Evolutionary conservation across 495 filamentous ascomycete genomes (phyloP).

Genomic region (Tuber borchii): DNA sequence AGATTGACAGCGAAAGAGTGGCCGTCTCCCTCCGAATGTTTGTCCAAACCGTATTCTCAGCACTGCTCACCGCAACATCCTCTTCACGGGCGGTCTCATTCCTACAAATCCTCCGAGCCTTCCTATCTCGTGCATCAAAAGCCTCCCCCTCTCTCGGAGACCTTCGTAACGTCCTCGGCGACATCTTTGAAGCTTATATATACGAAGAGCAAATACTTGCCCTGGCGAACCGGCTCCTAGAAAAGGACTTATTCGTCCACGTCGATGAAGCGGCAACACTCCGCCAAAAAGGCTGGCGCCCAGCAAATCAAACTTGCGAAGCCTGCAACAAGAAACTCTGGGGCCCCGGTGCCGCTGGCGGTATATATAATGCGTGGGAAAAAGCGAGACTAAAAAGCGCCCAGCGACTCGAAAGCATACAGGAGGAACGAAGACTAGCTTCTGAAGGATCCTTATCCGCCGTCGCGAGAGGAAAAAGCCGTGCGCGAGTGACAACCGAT

Average conservation of each 20-base stretch:
- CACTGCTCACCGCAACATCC: conserved; percentile 67
- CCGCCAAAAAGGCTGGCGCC: conserved; percentile 83
- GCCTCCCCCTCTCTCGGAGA: conserved; percentile 82
- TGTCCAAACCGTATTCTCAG: conserved; percentile 85
- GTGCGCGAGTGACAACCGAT: conserved; percentile 19
- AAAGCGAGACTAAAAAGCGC: conserved; percentile 51
- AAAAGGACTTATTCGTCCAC: conserved; percentile 81
- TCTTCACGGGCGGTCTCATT: conserved; percentile 56
- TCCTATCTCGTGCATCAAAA: conserved; percentile 72
- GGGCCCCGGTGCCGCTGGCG: conserved; percentile 76
- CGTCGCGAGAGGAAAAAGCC: conserved; percentile 38
- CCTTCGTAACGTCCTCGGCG: conserved; percentile 71
- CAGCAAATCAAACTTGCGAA: conserved; percentile 77
- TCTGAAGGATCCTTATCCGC: conserved; percentile 31
- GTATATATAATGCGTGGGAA: conserved; percentile 77
- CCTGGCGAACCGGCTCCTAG: conserved; percentile 77
- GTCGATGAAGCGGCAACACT: conserved; percentile 67
- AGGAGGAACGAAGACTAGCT: conserved; percentile 32
- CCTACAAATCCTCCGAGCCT: conserved; percentile 79
- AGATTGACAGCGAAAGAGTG: conserved; percentile 52
- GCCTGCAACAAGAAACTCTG: conserved; percentile 75
- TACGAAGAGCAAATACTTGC: conserved; percentile 83
- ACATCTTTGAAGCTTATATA: conserved; percentile 89
- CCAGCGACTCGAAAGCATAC: conserved; percentile 39
- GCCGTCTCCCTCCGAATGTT: conserved; percentile 61